Conservation (phyloP, 306 rosid genomes). For the Rosa multiflora region DNA sequence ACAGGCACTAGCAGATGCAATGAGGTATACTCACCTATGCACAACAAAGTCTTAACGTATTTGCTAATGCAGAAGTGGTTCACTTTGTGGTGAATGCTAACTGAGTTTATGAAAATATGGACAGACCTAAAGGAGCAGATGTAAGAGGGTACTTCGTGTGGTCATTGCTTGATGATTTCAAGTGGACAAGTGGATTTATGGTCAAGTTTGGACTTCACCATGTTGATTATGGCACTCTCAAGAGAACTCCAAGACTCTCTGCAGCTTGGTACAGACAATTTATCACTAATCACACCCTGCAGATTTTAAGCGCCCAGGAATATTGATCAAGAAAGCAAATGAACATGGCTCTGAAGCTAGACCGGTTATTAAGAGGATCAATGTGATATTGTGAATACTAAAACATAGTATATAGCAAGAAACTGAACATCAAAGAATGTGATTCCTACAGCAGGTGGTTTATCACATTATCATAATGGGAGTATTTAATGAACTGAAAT, state of each 20-base stretch:
- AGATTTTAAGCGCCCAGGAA: neutral
- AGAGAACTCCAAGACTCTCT: conserved; percentile 56
- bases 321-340: neutral
- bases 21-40: conserved; percentile 35
- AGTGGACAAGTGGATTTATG: conserved; percentile 52
- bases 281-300: conserved; percentile 34
- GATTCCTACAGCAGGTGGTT: neutral
- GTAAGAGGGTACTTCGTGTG: conserved; percentile 69
- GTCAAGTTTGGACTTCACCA: conserved; percentile 47
- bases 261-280: conserved; percentile 56
- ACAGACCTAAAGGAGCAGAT: conserved; percentile 46
- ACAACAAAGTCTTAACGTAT: neutral
- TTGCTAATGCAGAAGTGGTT: neutral
- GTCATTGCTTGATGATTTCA: conserved; percentile 70
- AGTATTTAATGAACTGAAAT: no score
- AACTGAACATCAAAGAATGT: neutral
- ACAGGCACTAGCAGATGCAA: conserved; percentile 41
- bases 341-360: neutral
- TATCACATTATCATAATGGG: no score
- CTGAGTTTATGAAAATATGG: neutral
- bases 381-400: neutral
- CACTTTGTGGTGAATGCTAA: neutral
- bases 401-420: neutral
- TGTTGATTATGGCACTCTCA: conserved; percentile 44
- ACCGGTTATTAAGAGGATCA: neutral